Conservation (phyloP, 805 yeast genomes). For the Sporopachydermia lactativora region DNA sequence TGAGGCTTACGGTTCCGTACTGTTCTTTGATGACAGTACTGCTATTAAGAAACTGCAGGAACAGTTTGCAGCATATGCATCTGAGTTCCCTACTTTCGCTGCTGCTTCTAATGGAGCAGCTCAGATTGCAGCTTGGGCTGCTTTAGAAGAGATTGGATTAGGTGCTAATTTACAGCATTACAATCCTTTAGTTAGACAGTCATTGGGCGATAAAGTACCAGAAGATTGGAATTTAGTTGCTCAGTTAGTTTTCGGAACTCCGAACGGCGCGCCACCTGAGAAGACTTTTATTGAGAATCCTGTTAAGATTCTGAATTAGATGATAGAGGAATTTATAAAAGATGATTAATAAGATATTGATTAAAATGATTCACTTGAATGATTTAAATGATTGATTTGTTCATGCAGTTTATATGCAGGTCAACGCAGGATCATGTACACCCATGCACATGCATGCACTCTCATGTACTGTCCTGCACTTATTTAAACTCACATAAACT, state of each 20-base stretch:
- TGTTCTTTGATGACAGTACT: slow-evolving; percentile 24
- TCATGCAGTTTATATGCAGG: no score
- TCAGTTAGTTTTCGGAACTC: slow-evolving; percentile 37
- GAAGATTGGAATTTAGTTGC: slow-evolving; percentile 30
- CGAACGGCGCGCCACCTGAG: slow-evolving; percentile 22
- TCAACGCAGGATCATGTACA: no score
- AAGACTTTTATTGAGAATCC: slow-evolving; percentile 29
- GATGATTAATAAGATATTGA: no score
- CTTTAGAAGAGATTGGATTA: slow-evolving; percentile 28
- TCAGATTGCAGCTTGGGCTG: slow-evolving; percentile 36
- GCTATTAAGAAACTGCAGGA: slow-evolving; percentile 27
- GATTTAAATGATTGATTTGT: no score
- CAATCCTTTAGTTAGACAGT: slow-evolving; percentile 28
- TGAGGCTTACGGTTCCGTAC: slow-evolving; percentile 34
- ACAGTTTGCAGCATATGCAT: slow-evolving; percentile 28
- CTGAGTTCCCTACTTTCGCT: slow-evolving; percentile 33
- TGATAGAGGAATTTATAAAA: no score
- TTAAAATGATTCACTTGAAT: no score
- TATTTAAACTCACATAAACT: no score
- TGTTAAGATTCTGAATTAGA: slow-evolving; percentile 21
- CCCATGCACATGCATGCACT: no score
- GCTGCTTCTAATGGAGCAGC: slow-evolving; percentile 35
- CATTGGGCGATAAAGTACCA: slow-evolving; percentile 24
- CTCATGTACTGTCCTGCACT: no score
- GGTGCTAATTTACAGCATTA: slow-evolving; percentile 42